These are phyloP conservation scores for Starmera pachycereana DNA, from an alignment of 805 yeast species.

Conservation along the genomic window DNA sequence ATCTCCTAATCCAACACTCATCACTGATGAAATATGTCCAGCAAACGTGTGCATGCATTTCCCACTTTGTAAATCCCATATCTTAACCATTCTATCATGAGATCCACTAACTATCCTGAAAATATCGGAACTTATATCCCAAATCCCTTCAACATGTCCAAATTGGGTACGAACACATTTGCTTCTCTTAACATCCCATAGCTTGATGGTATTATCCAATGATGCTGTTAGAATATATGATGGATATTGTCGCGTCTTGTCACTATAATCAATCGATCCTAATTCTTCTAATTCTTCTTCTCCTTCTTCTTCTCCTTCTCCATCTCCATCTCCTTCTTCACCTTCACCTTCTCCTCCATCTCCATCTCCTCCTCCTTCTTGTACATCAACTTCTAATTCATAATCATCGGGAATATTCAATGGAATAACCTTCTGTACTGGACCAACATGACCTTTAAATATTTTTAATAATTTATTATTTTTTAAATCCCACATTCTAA, in stretches of 20 bases:
- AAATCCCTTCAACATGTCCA: conserved; percentile 97
- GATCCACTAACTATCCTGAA: conserved; percentile 93
- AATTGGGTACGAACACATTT: conserved; percentile 88
- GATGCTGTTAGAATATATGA: conserved; percentile 83
- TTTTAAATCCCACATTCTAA: conserved; percentile 88
- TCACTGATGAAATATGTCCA: conserved; percentile 50
- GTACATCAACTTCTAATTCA: conserved; percentile 34
- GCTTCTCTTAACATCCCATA: conserved; percentile 86
- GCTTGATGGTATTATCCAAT: conserved; percentile 82
- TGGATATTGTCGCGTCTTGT: conserved; percentile 39
- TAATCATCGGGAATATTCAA: conserved; percentile 59
- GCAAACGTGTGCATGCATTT: conserved; percentile 89
- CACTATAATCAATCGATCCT: conserved; percentile 17
- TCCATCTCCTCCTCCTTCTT: conserved; percentile 13
- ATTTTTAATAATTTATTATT: conserved; percentile 70
- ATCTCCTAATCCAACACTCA: conserved; percentile 81
- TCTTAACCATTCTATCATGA: conserved; percentile 80
- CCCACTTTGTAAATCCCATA: conserved; percentile 95
- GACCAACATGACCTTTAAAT: conserved; percentile 87
- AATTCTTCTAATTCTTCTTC: conserved; percentile 15
- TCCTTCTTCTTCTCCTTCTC: conserved; percentile 6
- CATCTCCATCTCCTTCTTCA: conserved; percentile 6
- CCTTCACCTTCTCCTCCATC: conserved; percentile 9
- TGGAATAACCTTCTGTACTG: conserved; percentile 88
- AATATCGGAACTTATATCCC: conserved; percentile 95